These are phyloP conservation scores for Panaeolus papilionaceus DNA, from an alignment of 768 basidiomycete genomes.

Conservation along the genomic window DNA sequence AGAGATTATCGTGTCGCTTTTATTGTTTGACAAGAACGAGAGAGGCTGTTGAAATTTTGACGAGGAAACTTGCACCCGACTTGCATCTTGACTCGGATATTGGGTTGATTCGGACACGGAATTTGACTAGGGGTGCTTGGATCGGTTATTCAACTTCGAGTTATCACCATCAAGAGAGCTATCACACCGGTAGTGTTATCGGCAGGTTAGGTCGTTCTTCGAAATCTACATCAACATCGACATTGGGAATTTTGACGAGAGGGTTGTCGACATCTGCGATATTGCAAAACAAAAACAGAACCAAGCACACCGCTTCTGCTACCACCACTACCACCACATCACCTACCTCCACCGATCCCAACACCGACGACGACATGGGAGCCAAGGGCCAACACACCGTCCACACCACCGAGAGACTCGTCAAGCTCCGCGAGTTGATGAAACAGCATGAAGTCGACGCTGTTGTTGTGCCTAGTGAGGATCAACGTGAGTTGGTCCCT, in stretches of 20 bases:
- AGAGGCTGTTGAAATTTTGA: neutral
- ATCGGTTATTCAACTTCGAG: neutral
- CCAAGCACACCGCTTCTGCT: neutral
- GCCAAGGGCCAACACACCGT: constrained; percentile 51
- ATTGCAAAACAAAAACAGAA: neutral
- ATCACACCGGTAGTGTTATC: neutral
- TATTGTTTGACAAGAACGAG: neutral
- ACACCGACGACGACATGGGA: constrained; percentile 35
- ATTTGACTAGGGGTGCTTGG: neutral
- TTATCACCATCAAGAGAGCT: neutral
- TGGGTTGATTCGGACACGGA: neutral
- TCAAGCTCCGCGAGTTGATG: constrained; percentile 75
- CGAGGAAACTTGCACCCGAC: neutral
- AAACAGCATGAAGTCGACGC: constrained; percentile 51
- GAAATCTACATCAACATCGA: neutral
- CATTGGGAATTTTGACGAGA: neutral
- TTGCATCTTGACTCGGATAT: neutral
- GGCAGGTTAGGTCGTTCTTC: neutral
- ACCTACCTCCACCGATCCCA: neutral
- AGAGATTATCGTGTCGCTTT: no score
- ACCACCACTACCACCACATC: neutral
- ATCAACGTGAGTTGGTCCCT: constrained; percentile 70
- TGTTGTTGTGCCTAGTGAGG: constrained; percentile 88
- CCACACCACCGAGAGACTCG: constrained; percentile 68
- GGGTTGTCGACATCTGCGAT: neutral